Evolutionary conservation across 1,139 yeast genomes (phyloP).

Genomic region (Blastobotrys raffinosifermentans): DNA sequence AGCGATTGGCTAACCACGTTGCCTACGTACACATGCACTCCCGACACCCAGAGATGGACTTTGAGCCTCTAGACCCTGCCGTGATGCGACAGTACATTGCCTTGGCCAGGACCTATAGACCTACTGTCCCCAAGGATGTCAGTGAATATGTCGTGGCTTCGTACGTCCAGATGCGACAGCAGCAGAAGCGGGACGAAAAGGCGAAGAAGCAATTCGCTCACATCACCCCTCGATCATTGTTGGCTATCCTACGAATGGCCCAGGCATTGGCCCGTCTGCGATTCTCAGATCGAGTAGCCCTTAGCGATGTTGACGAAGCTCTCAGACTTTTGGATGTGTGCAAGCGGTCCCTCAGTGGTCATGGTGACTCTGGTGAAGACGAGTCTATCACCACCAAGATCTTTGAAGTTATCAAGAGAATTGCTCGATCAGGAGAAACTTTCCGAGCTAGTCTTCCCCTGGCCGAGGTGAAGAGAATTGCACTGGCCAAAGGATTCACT

Average conservation of each 20-base stretch:
- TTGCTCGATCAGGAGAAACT: conserved; percentile 43
- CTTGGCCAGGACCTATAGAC: conserved; percentile 78
- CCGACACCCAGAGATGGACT: conserved; percentile 71
- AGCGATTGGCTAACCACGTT: conserved; percentile 84
- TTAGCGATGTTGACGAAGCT: conserved; percentile 93
- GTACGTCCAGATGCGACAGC: conserved; percentile 89
- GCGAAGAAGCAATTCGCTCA: conserved; percentile 79
- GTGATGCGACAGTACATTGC: conserved; percentile 86
- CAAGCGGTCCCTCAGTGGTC: conserved; percentile 67
- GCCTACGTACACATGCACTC: conserved; percentile 94
- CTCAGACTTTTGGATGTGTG: conserved; percentile 80
- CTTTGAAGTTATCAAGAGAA: conserved; percentile 51
- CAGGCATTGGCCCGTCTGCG: conserved; percentile 92
- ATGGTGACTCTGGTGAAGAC: conserved; percentile 38
- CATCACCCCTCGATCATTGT: conserved; percentile 89
- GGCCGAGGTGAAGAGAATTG: conserved; percentile 58
- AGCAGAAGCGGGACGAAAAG: conserved; percentile 72
- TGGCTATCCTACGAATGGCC: conserved; percentile 86
- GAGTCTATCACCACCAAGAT: conserved; percentile 52
- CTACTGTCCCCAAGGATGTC: conserved; percentile 79
- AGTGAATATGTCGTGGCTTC: conserved; percentile 84
- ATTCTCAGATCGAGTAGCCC: conserved; percentile 63
- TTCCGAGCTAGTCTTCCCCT: conserved; percentile 45
- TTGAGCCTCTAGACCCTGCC: conserved; percentile 70
- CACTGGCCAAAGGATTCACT: conserved; percentile 78